These are phyloP conservation scores for Naganishia onofrii DNA, from an alignment of 768 basidiomycete species.

Conservation along the genomic window DNA sequence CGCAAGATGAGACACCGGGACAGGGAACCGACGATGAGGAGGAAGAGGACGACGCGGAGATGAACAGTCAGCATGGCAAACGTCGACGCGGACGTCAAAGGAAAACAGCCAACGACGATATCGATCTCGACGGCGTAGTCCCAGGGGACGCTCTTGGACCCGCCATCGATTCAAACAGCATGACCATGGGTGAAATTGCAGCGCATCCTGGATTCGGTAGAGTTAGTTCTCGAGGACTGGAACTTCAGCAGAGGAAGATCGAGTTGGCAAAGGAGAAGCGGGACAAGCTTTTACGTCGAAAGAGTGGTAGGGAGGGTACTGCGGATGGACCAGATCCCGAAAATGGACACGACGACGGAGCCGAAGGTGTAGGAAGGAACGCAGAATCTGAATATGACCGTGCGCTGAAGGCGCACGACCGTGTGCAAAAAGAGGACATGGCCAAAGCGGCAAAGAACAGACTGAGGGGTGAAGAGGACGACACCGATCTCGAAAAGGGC, in stretches of 20 bases:
- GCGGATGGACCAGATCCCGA: background rate
- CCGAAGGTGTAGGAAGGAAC: background rate
- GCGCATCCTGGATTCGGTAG: slow-evolving; percentile 25
- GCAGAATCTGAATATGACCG: slow-evolving; percentile 4
- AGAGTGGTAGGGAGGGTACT: slow-evolving; percentile 4
- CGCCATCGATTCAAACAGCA: slow-evolving; percentile 17
- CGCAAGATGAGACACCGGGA: background rate
- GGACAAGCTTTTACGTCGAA: slow-evolving; percentile 19
- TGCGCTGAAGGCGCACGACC: background rate
- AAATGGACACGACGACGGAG: slow-evolving; percentile 2
- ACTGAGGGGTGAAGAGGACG: background rate
- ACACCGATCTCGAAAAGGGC: background rate
- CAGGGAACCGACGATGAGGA: background rate
- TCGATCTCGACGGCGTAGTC: slow-evolving; percentile 19
- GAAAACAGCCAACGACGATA: slow-evolving; percentile 13
- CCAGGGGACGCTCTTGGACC: slow-evolving; percentile 28
- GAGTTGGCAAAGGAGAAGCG: slow-evolving; percentile 22
- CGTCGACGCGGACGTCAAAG: slow-evolving; percentile 8
- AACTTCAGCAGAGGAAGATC: slow-evolving; percentile 18
- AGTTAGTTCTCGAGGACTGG: slow-evolving; percentile 25
- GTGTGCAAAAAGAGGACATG: background rate
- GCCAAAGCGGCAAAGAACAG: background rate
- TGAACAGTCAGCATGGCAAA: background rate
- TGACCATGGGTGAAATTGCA: slow-evolving; percentile 31
- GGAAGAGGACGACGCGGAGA: slow-evolving; percentile 6